A percentile compares a stretch with the other conserved stretches of the same genome.
phyloP scores from a whole-genome alignment of 179 eudicot genomes.

The Dionaea muscipula region DNA sequence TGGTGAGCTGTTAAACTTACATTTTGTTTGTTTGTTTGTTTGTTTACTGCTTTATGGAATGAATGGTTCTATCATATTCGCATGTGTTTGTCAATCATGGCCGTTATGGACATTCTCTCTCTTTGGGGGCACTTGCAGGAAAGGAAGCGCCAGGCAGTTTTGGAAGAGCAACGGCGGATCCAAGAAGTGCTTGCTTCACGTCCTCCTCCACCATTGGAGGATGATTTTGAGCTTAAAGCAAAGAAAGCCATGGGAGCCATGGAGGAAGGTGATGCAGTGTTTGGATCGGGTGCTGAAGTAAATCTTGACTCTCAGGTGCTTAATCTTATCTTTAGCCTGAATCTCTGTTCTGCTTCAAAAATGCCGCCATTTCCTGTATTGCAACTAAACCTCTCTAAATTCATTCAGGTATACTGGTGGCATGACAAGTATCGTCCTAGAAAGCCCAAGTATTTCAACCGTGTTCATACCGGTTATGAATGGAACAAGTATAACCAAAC shows the following conservation, averaged over 20 bases:
- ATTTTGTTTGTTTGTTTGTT: background rate
- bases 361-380: background rate
- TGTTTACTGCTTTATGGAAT: background rate
- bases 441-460: slow-evolving; percentile 91
- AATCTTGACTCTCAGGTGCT: slow-evolving; percentile 73
- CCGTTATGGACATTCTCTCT: background rate
- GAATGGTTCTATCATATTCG: slow-evolving; percentile 1
- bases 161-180: slow-evolving; percentile 54
- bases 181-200: slow-evolving; percentile 63
- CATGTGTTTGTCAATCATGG: too few relatives aligned
- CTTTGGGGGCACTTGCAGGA: slow-evolving; percentile 37
- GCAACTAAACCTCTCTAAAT: slow-evolving; percentile 1
- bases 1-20: slow-evolving; percentile 31
- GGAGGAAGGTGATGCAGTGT: slow-evolving; percentile 91
- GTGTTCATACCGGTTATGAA: slow-evolving; percentile 92
- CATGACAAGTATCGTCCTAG: slow-evolving; percentile 95
- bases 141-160: slow-evolving; percentile 61
- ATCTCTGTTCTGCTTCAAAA: too few relatives aligned
- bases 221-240: slow-evolving; percentile 73
- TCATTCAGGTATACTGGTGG: slow-evolving; percentile 93
- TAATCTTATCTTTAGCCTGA: too few relatives aligned
- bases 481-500: slow-evolving; percentile 99
- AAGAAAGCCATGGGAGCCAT: slow-evolving; percentile 75
- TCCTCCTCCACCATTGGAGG: slow-evolving; percentile 42
- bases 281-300: slow-evolving; percentile 74